Evolutionary conservation across 2,329 filamentous ascomycete genomes (phyloP), one percentile per base, ranked within the genome.

Genomic region (Cladosporium sp.): DNA sequence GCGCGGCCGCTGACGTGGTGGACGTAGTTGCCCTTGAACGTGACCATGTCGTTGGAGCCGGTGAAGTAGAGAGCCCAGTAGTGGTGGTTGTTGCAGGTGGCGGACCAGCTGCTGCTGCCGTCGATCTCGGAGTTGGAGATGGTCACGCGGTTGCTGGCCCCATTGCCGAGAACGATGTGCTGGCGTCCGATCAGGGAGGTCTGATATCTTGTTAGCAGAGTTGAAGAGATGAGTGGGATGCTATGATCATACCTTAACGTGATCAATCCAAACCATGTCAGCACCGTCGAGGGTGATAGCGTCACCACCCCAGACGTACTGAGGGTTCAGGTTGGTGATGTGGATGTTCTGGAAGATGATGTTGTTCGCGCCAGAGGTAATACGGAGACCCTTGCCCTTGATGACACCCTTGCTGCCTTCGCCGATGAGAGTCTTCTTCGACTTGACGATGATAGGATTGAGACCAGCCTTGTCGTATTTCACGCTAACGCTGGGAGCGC

Each of bases 91-190:
- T 82, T 70, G 65, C 80, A 83, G 43, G 73, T 78, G 4, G 80
- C 73, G 7, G 78, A 81, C 68, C 72, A 82, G 17, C 67, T 64
- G 36, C 73, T 73, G 17, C 61, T 61, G 37, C 80, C 80, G 60
- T 83, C 74, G 56, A 83, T 76, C 61, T 79, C 75, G 67, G 63
- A 71, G 74, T 82, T 82, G 58, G 78, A 78, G 63, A 83, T 73
- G 30, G 79, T 80, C 15, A 83, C 75, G 29, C 78, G 76, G 64
- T 73, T 73, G 57, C 71, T 74, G 43, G 77, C 73, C 2, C 61
- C 59, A 61, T 72, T 75, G 51, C 80, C 79, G 50, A 80, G 73
- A 43, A 82, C 79, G 39, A 81, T 75, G 69, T 80, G 77, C 65
- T 83, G 80, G 36, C 79, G 77, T 44, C 76, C 77, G 55, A 81